A percentile compares a stretch with the other conserved stretches of the same genome.
Evolutionary conservation across 139 green algal species (phyloP).

Genomic region (Closterium sp.): DNA sequence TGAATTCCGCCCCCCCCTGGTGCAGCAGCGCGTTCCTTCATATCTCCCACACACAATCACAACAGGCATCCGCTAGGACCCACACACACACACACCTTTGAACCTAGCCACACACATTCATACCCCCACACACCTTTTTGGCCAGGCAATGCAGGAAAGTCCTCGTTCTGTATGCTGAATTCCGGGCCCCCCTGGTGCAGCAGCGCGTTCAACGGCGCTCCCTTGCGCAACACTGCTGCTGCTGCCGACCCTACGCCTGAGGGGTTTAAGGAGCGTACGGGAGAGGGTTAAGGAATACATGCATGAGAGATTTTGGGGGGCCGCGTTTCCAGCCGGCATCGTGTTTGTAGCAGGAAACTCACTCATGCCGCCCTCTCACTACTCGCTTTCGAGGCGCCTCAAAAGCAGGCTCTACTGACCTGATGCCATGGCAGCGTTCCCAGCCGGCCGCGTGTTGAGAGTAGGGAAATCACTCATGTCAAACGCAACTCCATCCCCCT

Average conservation of each 20-base stretch:
- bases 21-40: conserved; percentile 35
- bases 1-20: conserved; percentile 51
- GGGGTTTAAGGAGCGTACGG: not conserved
- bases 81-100: not conserved
- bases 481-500: not conserved
- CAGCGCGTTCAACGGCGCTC: conserved; percentile 32
- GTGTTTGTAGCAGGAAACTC: no score
- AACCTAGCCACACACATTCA: not conserved
- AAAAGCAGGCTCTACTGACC: not conserved
- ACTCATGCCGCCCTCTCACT: no score
- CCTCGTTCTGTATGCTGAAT: conserved; percentile 56
- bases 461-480: conserved; percentile 40
- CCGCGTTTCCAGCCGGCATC: no score
- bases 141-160: conserved; percentile 51
- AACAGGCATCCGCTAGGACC: no score
- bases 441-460: not conserved
- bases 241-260: not conserved
- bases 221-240: conserved; percentile 32
- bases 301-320: not conserved
- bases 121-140: conserved; percentile 35
- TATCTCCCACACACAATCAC: no score
- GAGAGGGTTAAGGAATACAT: not conserved
- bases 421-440: not conserved
- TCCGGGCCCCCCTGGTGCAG: conserved; percentile 30
- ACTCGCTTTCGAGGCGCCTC: not conserved